phyloP scores from a whole-genome alignment of 768 basidiomycete species.

The Kwoniella botswanensis region DNA sequence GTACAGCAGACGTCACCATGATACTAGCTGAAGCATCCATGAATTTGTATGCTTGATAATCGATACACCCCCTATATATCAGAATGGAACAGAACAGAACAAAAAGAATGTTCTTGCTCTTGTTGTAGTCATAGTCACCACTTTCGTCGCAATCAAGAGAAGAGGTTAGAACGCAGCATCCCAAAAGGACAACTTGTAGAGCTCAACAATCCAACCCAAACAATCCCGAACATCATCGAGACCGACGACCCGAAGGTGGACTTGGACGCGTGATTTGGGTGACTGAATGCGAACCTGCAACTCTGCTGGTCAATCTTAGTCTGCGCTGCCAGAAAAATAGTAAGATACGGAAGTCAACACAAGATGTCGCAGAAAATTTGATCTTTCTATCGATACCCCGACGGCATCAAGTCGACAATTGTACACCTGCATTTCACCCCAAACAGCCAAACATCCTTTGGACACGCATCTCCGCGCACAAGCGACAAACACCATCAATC shows the following conservation, averaged over 20 bases:
- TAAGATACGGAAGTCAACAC: background rate
- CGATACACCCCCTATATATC: background rate
- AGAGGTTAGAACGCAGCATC: too few species aligned
- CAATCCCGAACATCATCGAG: too few species aligned
- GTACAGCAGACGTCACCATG: constrained; percentile 9
- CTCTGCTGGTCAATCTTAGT: too few species aligned
- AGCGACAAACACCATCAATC: background rate
- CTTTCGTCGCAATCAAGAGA: too few species aligned
- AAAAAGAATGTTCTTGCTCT: too few species aligned
- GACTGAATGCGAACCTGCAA: too few species aligned
- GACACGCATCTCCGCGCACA: constrained; percentile 4
- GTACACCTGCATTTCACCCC: background rate
- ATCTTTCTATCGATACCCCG: background rate
- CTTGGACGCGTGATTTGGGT: too few species aligned
- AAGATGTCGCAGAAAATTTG: background rate
- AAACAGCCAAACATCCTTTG: constrained; percentile 4
- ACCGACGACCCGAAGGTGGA: too few species aligned
- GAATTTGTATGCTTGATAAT: background rate
- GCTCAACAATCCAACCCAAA: too few species aligned
- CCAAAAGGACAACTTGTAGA: too few species aligned
- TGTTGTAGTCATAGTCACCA: too few species aligned
- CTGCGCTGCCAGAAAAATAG: too few species aligned
- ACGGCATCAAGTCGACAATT: background rate
- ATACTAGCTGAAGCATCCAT: background rate
- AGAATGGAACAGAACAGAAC: background rate